Percentiles rank a stretch among this genome's conserved stretches.
Conservation (phyloP, 495 filamentous ascomycete species). For the Tuber borchii region DNA sequence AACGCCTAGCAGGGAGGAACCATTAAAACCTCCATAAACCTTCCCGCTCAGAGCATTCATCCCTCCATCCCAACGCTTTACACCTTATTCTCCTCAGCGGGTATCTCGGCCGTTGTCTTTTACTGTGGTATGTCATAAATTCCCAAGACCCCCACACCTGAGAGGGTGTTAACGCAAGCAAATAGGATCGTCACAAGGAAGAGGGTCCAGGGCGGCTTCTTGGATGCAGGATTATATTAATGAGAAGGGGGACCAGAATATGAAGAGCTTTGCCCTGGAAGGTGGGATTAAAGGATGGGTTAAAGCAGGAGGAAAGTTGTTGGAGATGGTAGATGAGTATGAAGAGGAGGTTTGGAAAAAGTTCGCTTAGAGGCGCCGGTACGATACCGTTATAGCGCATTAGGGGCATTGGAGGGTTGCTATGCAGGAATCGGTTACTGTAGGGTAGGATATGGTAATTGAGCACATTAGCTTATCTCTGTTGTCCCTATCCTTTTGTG, state of each 20-base stretch:
- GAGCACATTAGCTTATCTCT: background rate
- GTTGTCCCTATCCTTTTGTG: background rate
- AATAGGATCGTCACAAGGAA: conserved; percentile 57
- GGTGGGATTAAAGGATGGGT: conserved; percentile 65
- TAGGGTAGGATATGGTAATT: background rate
- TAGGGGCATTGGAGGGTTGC: background rate
- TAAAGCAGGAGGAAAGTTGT: conserved; percentile 51
- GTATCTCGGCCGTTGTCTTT: conserved; percentile 54
- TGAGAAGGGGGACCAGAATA: conserved; percentile 44
- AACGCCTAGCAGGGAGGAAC: conserved; percentile 54
- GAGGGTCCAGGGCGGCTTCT: conserved; percentile 55
- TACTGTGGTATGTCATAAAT: conserved; percentile 56
- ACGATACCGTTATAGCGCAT: background rate
- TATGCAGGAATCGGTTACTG: background rate
- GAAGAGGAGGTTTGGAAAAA: conserved; percentile 50
- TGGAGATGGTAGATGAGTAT: conserved; percentile 55
- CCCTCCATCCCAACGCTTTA: conserved; percentile 55
- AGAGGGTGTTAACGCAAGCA: background rate
- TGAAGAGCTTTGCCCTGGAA: conserved; percentile 54
- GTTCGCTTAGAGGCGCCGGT: background rate
- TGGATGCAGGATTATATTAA: conserved; percentile 63
- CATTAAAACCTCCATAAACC: conserved; percentile 61
- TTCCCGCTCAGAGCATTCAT: conserved; percentile 62
- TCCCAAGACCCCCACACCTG: background rate
- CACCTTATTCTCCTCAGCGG: conserved; percentile 49